Percentiles rank a stretch among this genome's conserved stretches.
phyloP scores from a whole-genome alignment of 768 basidiomycete species.

The Candolleomyces eurysporus region DNA sequence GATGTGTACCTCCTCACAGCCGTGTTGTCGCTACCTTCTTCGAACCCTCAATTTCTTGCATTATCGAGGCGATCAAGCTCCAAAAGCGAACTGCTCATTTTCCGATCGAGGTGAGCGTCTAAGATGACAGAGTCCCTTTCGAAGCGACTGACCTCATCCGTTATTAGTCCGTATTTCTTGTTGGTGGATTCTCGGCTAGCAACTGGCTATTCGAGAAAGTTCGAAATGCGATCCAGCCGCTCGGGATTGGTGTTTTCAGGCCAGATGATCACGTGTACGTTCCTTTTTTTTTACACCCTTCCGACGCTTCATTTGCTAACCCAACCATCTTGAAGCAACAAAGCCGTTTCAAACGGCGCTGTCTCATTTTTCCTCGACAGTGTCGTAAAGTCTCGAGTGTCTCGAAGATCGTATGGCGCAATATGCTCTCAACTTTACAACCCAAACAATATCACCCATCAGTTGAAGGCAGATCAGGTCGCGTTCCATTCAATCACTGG shows the following conservation, averaged over 20 bases:
- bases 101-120: not conserved
- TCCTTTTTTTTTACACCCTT: not conserved
- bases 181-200: constrained; percentile 59
- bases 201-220: constrained; percentile 50
- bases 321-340: constrained; percentile 14
- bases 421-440: constrained; percentile 28
- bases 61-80: constrained; percentile 17
- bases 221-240: constrained; percentile 32
- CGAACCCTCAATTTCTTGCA: constrained; percentile 23
- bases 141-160: not conserved
- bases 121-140: not conserved
- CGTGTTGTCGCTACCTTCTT: constrained; percentile 23
- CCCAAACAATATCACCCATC: constrained; percentile 33
- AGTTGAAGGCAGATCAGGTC: constrained; percentile 12
- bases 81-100: constrained; percentile 12
- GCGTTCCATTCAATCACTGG: not conserved
- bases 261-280: constrained; percentile 56
- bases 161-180: constrained; percentile 43
- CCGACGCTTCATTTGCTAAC: not conserved
- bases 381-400: constrained; percentile 37
- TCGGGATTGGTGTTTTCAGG: constrained; percentile 41
- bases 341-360: constrained; percentile 25
- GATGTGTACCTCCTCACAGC: not conserved
- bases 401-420: constrained; percentile 39
- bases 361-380: constrained; percentile 32